Conservation (phyloP, 31 red algal species). For the Asparagopsis taxiformis region DNA sequence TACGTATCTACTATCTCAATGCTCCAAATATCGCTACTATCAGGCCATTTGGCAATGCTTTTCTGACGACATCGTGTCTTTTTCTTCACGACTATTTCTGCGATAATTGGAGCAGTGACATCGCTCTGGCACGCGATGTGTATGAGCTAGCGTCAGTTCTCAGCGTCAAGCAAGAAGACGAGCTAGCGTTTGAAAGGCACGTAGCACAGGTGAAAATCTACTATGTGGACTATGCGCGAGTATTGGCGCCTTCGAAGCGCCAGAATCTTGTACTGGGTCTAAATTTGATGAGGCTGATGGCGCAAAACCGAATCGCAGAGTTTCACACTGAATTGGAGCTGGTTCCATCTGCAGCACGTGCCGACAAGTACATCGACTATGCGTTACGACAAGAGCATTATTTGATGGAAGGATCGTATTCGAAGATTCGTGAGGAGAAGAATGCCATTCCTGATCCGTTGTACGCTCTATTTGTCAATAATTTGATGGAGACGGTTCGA, state of each 20-base stretch:
- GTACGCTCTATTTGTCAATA: slow-evolving; percentile 76
- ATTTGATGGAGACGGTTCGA: slow-evolving; percentile 71
- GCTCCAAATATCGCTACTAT: no score
- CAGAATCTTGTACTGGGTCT: slow-evolving; percentile 80
- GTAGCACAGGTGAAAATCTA: slow-evolving; percentile 75
- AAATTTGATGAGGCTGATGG: slow-evolving; percentile 88
- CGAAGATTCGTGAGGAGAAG: slow-evolving; percentile 69
- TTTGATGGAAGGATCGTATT: slow-evolving; percentile 90
- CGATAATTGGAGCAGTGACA: slow-evolving; percentile 34
- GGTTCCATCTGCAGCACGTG: slow-evolving; percentile 39
- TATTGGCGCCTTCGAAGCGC: slow-evolving; percentile 39
- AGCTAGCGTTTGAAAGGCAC: slow-evolving; percentile 81
- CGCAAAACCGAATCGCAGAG: slow-evolving; percentile 91
- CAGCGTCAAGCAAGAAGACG: slow-evolving; percentile 63
- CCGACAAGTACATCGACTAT: slow-evolving; percentile 70
- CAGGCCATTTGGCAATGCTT: no score
- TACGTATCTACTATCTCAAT: slow-evolving; percentile 21
- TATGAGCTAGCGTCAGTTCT: slow-evolving; percentile 73
- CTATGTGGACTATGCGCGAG: slow-evolving; percentile 68
- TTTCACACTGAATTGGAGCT: slow-evolving; percentile 97
- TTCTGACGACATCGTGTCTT: neutral
- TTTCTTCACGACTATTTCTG: neutral
- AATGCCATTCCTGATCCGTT: slow-evolving; percentile 58
- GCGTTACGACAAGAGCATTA: slow-evolving; percentile 85
- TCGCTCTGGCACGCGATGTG: slow-evolving; percentile 66